Evolutionary conservation across 176 grass and related monocot genomes (phyloP).

Genomic region (Zizania latifolia): DNA sequence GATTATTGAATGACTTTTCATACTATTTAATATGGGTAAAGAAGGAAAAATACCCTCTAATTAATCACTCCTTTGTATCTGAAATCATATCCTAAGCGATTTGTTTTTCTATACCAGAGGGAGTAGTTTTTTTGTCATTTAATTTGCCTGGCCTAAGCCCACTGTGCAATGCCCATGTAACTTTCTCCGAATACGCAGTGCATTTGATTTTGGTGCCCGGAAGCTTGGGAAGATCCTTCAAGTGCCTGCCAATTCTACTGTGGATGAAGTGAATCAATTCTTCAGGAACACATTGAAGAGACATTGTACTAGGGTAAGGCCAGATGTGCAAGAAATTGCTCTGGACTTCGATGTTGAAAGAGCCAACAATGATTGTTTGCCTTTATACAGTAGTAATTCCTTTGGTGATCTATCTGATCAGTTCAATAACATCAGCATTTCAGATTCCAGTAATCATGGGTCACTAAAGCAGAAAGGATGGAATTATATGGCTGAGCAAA

Average conservation of each 20-base stretch:
- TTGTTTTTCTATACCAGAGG: too few species aligned
- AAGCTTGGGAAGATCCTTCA: conserved; percentile 79
- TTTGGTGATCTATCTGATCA: conserved; percentile 35
- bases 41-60: too few species aligned
- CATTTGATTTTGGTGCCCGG: conserved; percentile 83
- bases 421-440: conserved; percentile 51
- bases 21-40: too few species aligned
- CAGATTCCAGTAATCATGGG: conserved; percentile 25
- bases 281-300: conserved; percentile 72
- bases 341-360: conserved; percentile 36
- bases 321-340: conserved; percentile 41
- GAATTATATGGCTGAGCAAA: conserved; percentile 22
- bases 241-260: conserved; percentile 38
- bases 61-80: too few species aligned
- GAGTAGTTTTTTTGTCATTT: conserved; percentile 1
- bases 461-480: conserved; percentile 26
- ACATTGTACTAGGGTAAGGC: conserved; percentile 48
- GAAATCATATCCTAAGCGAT: too few species aligned
- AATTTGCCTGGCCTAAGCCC: background rate
- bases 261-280: conserved; percentile 64
- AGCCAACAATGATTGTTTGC: background rate
- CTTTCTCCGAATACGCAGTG: conserved; percentile 81
- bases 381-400: conserved; percentile 25
- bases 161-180: conserved; percentile 38
- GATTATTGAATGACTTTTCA: too few species aligned